Percentiles rank a stretch among this genome's conserved stretches.
Evolutionary conservation across 495 filamentous ascomycete species (phyloP).

Genomic region (Friedmanniomyces endolithicus): DNA sequence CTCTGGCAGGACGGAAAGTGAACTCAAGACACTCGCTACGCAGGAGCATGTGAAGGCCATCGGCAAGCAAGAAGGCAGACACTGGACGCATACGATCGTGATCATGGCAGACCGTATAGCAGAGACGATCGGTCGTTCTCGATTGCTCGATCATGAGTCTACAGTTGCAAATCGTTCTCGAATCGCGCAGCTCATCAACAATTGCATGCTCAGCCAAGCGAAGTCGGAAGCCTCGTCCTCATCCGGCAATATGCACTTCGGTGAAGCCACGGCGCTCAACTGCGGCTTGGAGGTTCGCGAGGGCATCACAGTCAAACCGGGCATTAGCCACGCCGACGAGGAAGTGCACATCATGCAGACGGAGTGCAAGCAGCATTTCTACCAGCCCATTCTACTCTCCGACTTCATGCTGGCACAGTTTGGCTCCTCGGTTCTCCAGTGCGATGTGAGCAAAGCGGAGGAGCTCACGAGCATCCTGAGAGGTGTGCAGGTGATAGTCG

Average conservation of each 20-base stretch:
- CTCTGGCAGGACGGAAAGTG: too few relatives aligned
- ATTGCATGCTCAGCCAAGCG: not conserved
- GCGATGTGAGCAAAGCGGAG: not conserved
- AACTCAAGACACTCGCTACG: not conserved
- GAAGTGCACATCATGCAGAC: not conserved
- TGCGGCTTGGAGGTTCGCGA: not conserved
- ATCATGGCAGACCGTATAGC: not conserved
- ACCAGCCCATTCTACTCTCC: not conserved
- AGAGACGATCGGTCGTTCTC: not conserved
- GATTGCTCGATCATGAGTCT: not conserved
- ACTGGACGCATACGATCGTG: not conserved
- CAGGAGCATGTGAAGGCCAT: not conserved
- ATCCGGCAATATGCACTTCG: not conserved
- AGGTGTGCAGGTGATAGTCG: not conserved
- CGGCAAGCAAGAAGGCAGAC: not conserved
- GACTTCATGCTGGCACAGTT: not conserved
- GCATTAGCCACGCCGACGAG: not conserved
- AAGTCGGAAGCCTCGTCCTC: not conserved
- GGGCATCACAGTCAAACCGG: not conserved
- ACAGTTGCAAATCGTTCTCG: not conserved
- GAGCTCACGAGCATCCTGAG: not conserved
- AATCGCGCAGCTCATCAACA: not conserved
- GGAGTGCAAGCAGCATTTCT: constrained; percentile 2
- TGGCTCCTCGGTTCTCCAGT: not conserved
- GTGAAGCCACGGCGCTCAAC: not conserved